phyloP scores from a whole-genome alignment of 2,329 filamentous ascomycete species.

The Arthrobotrys pseudoclavata region DNA sequence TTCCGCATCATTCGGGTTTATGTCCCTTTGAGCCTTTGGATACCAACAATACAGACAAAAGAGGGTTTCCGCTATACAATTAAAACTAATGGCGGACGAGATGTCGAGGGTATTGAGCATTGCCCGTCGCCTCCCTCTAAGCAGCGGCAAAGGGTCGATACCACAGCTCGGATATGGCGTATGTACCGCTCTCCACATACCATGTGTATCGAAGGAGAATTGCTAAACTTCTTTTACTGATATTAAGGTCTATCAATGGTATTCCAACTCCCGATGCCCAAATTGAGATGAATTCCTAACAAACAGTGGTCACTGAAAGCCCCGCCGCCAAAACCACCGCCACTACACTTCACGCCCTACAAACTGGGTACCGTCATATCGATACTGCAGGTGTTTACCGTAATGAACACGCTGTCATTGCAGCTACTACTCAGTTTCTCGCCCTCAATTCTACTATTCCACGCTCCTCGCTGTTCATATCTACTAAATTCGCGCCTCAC shows the following conservation, averaged over 20 bases:
- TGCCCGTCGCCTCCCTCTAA: constrained; percentile 41
- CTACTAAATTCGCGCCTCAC: constrained; percentile 72
- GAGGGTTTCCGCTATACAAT: not conserved
- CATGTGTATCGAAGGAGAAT: not conserved
- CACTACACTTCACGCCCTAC: constrained; percentile 68
- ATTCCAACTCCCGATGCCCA: not conserved
- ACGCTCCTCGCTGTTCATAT: constrained; percentile 74
- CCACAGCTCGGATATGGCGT: constrained; percentile 58
- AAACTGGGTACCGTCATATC: constrained; percentile 72
- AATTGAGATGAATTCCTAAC: not conserved
- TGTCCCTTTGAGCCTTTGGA: not conserved
- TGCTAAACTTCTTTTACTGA: not conserved
- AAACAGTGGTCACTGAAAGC: constrained; percentile 59
- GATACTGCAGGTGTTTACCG: constrained; percentile 73
- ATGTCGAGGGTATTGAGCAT: constrained; percentile 51
- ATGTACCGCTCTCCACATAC: not conserved
- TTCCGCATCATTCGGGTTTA: not conserved
- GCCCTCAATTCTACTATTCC: constrained; percentile 67
- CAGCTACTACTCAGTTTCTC: constrained; percentile 68
- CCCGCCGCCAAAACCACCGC: constrained; percentile 66
- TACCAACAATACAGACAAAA: not conserved
- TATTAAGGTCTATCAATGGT: constrained; percentile 56
- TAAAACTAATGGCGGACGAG: constrained; percentile 23
- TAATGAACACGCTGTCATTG: constrained; percentile 72
- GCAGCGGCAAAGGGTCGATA: constrained; percentile 47